Evolutionary conservation across 371 early-diverging fungal species (phyloP), one percentile per base, ranked within the genome.

Genomic region (Mucor saturninus): DNA sequence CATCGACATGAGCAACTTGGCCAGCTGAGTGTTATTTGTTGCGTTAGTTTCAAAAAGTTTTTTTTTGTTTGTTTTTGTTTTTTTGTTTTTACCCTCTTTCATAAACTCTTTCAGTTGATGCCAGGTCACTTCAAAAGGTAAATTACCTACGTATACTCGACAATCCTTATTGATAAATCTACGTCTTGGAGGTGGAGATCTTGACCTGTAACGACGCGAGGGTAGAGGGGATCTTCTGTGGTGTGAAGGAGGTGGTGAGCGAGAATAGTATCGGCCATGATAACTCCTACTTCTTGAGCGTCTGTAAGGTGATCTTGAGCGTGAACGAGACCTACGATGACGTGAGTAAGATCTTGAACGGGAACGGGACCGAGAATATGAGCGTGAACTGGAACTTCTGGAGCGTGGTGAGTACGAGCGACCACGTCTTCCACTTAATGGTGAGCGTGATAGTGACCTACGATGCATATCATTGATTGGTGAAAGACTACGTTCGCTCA

Each of bases 91-190:
- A 90, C 92, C 88, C 79, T 91, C 84, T 55, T 89, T 80, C 90
- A 92, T 91, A 72, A 87, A 91, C 59, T 93, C 91, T 68, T 90
- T 90, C 59, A 95, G 74, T 59, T 88, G 79, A 28, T 69, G 75
- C 79, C 86, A 82, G 50, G 75, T 74, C 39, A 82, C 83, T 60
- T 88, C 89, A 67, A 84, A 89, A 1, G 89, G 60, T 42, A 89
- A 67, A 67, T 89, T 90, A 21, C 90, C 85, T 32, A 89, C 85
- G 73, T 86, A 89, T 0, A 89, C 85, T 58, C 54, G 52, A 56
- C 69, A 64, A 2, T 56, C 63, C 26, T 62, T 62, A 21, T 62
- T 55, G 39, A 51, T 31, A 39, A 46, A 4, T 57, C 57, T 46
- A 21, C 64, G 67, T 56, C 61, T 46, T 10, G 29, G 6, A 13